A percentile compares a stretch with the other conserved stretches of the same genome.
Evolutionary conservation across 164 flowering plant species (phyloP).

Genomic region (Umbellularia californica): DNA sequence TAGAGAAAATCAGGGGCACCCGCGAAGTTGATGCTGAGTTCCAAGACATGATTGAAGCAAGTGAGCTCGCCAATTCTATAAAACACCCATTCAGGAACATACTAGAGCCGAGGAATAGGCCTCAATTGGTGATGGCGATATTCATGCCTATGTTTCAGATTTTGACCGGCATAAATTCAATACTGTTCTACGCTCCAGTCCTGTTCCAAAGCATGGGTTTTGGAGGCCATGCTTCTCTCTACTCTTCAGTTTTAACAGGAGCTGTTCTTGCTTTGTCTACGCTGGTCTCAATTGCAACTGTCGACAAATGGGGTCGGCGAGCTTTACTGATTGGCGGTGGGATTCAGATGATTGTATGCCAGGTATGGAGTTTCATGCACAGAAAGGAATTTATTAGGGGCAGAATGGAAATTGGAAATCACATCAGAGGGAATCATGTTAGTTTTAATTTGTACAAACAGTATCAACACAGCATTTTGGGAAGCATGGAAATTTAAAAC

Average conservation of each 20-base stretch:
- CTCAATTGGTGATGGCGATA: slow-evolving; percentile 80
- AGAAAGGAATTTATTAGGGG: too few species aligned
- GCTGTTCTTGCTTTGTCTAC: slow-evolving; percentile 82
- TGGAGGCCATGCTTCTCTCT: slow-evolving; percentile 62
- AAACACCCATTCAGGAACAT: slow-evolving; percentile 82
- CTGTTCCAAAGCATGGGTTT: slow-evolving; percentile 88
- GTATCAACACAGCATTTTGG: background rate
- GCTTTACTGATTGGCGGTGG: slow-evolving; percentile 72
- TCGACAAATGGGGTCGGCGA: slow-evolving; percentile 74
- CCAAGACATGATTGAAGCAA: slow-evolving; percentile 81
- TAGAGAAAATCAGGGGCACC: slow-evolving; percentile 76
- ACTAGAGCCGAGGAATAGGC: slow-evolving; percentile 65
- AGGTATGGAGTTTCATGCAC: slow-evolving; percentile 40
- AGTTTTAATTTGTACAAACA: too few species aligned
- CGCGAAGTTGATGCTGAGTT: slow-evolving; percentile 63
- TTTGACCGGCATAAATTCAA: slow-evolving; percentile 81
- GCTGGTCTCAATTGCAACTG: slow-evolving; percentile 69
- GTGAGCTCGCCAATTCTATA: slow-evolving; percentile 78
- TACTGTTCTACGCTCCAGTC: slow-evolving; percentile 90
- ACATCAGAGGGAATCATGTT: too few species aligned
- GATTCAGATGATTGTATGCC: slow-evolving; percentile 73
- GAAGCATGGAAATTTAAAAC: background rate
- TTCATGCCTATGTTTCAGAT: slow-evolving; percentile 87
- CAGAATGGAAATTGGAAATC: background rate
- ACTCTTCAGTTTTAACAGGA: slow-evolving; percentile 83